phyloP scores from a whole-genome alignment of 2,329 filamentous ascomycete species.

The Xylariaceae sp. region DNA sequence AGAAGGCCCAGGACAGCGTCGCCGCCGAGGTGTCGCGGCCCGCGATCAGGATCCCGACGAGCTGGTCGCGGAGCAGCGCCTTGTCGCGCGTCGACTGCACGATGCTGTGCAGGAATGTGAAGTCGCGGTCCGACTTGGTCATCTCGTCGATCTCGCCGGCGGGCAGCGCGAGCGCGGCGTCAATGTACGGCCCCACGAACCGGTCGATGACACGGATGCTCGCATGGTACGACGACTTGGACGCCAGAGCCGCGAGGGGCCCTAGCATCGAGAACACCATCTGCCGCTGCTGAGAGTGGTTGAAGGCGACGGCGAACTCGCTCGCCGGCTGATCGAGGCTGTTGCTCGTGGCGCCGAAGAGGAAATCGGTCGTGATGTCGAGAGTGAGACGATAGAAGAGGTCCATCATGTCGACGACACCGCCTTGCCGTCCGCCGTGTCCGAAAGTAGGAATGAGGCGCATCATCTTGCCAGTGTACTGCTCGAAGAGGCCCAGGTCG shows the following conservation, averaged over 20 bases:
- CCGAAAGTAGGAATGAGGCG: conserved; percentile 52
- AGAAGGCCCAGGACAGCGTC: conserved; percentile 67
- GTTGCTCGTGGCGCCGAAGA: conserved; percentile 59
- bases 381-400: conserved; percentile 65
- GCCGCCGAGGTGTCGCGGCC: conserved; percentile 70
- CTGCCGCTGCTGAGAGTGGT: conserved; percentile 66
- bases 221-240: too few relatives aligned
- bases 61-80: conserved; percentile 69
- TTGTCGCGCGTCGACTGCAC: conserved; percentile 65
- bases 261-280: conserved; percentile 54
- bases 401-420: conserved; percentile 59
- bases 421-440: too few relatives aligned
- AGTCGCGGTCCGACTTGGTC: conserved; percentile 60
- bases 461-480: conserved; percentile 59
- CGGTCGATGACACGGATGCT: too few relatives aligned
- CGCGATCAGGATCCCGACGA: conserved; percentile 66
- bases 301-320: conserved; percentile 67
- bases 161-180: not conserved
- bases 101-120: conserved; percentile 75
- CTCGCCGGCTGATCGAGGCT: conserved; percentile 48
- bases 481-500: conserved; percentile 57
- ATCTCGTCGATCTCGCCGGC: not conserved
- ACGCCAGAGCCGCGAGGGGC: too few relatives aligned
- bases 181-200: too few relatives aligned
- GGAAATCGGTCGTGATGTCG: conserved; percentile 65